Evolutionary conservation across 108 stramenopile species (phyloP).

Genomic region (Fragilariopsis cylindrus): DNA sequence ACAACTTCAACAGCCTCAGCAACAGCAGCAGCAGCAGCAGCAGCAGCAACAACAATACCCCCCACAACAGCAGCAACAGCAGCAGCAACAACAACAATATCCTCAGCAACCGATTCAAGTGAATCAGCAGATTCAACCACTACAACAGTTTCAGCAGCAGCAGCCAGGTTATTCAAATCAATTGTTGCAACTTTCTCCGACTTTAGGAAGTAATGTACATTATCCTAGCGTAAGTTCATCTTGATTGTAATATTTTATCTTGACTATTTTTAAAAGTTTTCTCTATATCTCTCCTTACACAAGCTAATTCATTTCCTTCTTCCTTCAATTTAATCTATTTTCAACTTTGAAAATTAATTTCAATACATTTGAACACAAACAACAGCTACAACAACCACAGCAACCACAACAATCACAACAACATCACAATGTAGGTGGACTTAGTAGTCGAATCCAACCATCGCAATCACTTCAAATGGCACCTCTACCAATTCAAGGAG

Average conservation of each 20-base stretch:
- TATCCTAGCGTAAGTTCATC: background rate
- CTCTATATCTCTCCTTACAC: too few species aligned
- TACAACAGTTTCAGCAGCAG: constrained; percentile 3
- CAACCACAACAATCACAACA: background rate
- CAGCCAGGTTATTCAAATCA: background rate
- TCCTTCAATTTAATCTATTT: too few species aligned
- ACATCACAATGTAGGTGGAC: background rate
- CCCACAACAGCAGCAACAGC: constrained; percentile 23
- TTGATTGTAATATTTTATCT: too few species aligned
- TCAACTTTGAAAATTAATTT: too few species aligned
- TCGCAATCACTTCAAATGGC: background rate
- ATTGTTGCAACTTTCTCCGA: constrained; percentile 4
- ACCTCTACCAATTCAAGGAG: too few species aligned
- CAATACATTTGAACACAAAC: background rate
- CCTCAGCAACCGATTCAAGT: background rate
- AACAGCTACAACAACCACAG: constrained; percentile 6
- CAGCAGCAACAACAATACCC: constrained; percentile 21
- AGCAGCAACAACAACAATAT: constrained; percentile 18
- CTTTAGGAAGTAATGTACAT: background rate
- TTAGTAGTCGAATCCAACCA: background rate
- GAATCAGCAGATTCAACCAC: background rate
- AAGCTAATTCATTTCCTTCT: too few species aligned
- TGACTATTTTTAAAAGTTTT: too few species aligned
- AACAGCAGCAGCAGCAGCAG: constrained; percentile 30
- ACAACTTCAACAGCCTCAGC: constrained; percentile 29